A percentile compares a stretch with the other conserved stretches of the same genome.
phyloP scores from a whole-genome alignment of 1,139 yeast species.

The Debaryomycetaceae sp. region DNA sequence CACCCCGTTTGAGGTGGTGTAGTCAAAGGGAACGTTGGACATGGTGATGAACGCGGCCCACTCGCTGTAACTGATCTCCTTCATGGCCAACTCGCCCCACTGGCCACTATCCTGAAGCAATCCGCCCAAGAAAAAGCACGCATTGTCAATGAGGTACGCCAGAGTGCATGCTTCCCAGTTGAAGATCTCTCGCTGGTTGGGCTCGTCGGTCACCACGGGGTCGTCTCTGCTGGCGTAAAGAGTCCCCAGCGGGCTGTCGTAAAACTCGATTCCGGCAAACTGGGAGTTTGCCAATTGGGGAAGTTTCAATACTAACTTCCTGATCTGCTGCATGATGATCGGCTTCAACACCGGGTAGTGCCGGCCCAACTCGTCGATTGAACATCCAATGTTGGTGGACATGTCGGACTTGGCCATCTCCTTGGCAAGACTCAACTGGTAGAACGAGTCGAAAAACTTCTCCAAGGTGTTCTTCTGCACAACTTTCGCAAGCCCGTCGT shows the following conservation, averaged over 20 bases:
- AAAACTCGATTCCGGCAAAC: conserved; percentile 40
- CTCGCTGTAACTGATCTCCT: conserved; percentile 34
- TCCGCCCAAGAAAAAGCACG: conserved; percentile 42
- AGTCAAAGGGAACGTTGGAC: conserved; percentile 58
- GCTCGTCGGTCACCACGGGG: conserved; percentile 32
- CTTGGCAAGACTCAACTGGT: conserved; percentile 45
- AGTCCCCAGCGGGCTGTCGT: conserved; percentile 36
- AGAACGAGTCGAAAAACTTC: conserved; percentile 50
- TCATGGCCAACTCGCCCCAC: conserved; percentile 44
- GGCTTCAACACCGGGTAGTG: conserved; percentile 76
- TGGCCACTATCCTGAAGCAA: conserved; percentile 44
- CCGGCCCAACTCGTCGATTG: conserved; percentile 77
- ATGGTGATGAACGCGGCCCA: conserved; percentile 44
- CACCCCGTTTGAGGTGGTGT: conserved; percentile 50
- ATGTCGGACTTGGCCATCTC: conserved; percentile 39
- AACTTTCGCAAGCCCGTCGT: conserved; percentile 63
- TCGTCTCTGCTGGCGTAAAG: conserved; percentile 41
- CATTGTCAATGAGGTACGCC: conserved; percentile 44
- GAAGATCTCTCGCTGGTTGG: conserved; percentile 31
- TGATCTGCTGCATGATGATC: conserved; percentile 48
- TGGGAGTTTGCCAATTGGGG: conserved; percentile 32
- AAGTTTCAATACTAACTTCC: conserved; percentile 42
- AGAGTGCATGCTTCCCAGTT: conserved; percentile 51
- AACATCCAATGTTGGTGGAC: conserved; percentile 55
- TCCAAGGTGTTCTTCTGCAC: conserved; percentile 42